Evolutionary conservation across 2,329 filamentous ascomycete species (phyloP).

Genomic region (Colletotrichum tropicale): DNA sequence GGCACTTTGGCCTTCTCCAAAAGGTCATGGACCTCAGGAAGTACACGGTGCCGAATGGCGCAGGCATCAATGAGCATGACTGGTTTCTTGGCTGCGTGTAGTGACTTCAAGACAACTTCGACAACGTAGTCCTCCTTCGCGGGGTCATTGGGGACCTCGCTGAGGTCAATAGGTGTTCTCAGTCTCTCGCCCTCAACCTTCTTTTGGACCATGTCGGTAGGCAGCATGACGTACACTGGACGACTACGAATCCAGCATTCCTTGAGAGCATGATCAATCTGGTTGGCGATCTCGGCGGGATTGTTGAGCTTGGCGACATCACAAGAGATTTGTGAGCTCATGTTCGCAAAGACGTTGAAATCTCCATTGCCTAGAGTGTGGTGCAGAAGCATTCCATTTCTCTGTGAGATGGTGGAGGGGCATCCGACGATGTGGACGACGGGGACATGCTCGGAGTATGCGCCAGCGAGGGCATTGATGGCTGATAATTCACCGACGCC

Average conservation of each 20-base stretch:
- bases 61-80: constrained; percentile 85
- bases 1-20: constrained; percentile 77
- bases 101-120: constrained; percentile 74
- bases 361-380: constrained; percentile 80
- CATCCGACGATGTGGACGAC: constrained; percentile 71
- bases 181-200: constrained; percentile 78
- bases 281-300: constrained; percentile 69
- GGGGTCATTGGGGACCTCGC: constrained; percentile 66
- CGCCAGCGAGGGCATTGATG: constrained; percentile 75
- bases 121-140: constrained; percentile 85
- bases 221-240: constrained; percentile 84
- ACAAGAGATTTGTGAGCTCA: constrained; percentile 75
- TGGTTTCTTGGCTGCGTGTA: constrained; percentile 75
- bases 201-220: constrained; percentile 78
- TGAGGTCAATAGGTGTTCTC: constrained; percentile 71
- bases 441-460: constrained; percentile 74
- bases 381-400: constrained; percentile 57
- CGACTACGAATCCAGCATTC: constrained; percentile 76
- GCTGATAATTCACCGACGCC: constrained; percentile 78
- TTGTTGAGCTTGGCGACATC: constrained; percentile 74
- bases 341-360: constrained; percentile 82
- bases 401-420: constrained; percentile 52
- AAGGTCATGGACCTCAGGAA: constrained; percentile 75
- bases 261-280: constrained; percentile 79
- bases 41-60: constrained; percentile 75